Evolutionary conservation across 2,329 filamentous ascomycete genomes (phyloP).

Genomic region (Hortaea sp.): DNA sequence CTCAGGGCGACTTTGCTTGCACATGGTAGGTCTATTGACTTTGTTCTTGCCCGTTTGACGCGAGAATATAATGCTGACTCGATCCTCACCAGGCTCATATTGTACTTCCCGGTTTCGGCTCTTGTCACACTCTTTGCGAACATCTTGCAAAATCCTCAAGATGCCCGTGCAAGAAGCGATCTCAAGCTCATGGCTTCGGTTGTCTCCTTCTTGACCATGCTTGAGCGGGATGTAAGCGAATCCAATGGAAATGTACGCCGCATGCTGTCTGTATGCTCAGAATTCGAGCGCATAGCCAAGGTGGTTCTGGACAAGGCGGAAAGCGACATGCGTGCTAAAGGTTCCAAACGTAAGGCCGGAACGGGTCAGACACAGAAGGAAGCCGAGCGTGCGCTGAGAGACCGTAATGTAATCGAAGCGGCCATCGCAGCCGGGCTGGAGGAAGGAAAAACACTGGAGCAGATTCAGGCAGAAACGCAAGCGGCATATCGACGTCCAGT

Average conservation of each 20-base stretch:
- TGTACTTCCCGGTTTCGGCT: constrained; percentile 94
- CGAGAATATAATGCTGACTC: not conserved
- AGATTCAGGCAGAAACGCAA: constrained; percentile 27
- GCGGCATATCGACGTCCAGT: constrained; percentile 23
- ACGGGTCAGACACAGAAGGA: constrained; percentile 26
- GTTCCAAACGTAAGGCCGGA: constrained; percentile 71
- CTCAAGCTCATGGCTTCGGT: constrained; percentile 86
- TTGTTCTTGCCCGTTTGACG: not conserved
- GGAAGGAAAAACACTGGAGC: constrained; percentile 24
- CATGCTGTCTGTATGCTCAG: constrained; percentile 88
- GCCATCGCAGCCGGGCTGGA: constrained; percentile 17
- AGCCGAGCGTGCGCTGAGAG: constrained; percentile 6
- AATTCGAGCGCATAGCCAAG: constrained; percentile 89
- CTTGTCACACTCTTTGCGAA: constrained; percentile 94
- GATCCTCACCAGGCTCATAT: constrained; percentile 53
- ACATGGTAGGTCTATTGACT: constrained; percentile 60
- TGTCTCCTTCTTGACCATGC: constrained; percentile 79
- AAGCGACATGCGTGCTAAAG: constrained; percentile 60
- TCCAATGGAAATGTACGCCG: constrained; percentile 76
- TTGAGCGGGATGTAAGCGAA: constrained; percentile 58
- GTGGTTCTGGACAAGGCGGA: constrained; percentile 86
- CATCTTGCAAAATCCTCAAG: constrained; percentile 88
- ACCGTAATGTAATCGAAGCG: constrained; percentile 14
- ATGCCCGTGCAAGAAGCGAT: constrained; percentile 78
- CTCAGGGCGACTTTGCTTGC: constrained; percentile 86